phyloP scores from a whole-genome alignment of 306 rosid genomes.

The Vicia faba region DNA sequence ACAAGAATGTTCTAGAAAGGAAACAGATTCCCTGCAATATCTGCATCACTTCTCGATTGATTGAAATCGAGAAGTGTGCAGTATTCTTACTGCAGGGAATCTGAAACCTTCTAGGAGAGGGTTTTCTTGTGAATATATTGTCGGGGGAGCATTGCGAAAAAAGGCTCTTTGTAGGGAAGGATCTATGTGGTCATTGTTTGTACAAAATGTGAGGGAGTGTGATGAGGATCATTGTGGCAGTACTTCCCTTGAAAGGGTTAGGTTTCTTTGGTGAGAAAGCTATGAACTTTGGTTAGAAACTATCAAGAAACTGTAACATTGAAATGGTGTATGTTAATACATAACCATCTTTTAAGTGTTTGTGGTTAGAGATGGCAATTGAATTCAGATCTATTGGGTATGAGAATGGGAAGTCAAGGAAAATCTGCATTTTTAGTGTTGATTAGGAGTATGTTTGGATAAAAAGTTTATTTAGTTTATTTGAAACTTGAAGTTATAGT shows the following conservation, averaged over 20 bases:
- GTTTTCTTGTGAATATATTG: slow-evolving; percentile 11
- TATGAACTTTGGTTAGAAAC: slow-evolving; percentile 33
- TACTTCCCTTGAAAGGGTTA: slow-evolving; percentile 38
- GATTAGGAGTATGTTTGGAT: too few species aligned
- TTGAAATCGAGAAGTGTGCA: too few species aligned
- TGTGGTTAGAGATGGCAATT: neutral
- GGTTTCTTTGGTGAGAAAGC: slow-evolving; percentile 34
- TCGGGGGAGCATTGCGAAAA: slow-evolving; percentile 31
- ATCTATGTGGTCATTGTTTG: slow-evolving; percentile 31
- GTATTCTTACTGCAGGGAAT: neutral
- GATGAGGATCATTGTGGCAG: slow-evolving; percentile 21
- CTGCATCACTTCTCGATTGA: neutral
- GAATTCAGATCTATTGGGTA: too few species aligned
- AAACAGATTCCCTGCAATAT: neutral
- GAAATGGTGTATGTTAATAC: slow-evolving; percentile 32
- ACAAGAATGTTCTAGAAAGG: slow-evolving; percentile 65
- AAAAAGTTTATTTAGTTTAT: too few species aligned
- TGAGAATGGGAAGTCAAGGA: too few species aligned
- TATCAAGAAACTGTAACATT: slow-evolving; percentile 33
- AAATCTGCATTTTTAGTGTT: too few species aligned
- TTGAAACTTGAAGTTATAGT: too few species aligned
- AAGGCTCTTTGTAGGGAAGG: slow-evolving; percentile 31
- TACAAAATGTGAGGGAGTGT: slow-evolving; percentile 36
- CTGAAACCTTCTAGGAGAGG: slow-evolving; percentile 26
- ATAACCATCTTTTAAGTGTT: slow-evolving; percentile 16